A percentile compares a stretch with the other conserved stretches of the same genome.
Evolutionary conservation across 768 basidiomycete genomes (phyloP).

Genomic region (Lactarius tabidus): DNA sequence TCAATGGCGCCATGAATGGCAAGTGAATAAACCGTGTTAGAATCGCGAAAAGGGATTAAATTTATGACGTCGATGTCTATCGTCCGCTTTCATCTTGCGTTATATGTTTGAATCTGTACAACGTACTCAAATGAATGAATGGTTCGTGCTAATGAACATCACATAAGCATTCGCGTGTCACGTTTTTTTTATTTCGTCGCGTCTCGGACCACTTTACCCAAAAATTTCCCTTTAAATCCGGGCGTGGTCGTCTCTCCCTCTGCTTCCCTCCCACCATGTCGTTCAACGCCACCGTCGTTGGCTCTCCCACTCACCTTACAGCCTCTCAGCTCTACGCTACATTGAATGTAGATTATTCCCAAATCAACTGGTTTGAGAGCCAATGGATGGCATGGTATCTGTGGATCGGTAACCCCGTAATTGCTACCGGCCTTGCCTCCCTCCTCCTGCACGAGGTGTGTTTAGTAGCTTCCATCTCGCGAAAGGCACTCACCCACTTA

Average conservation of each 20-base stretch:
- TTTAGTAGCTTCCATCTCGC: background rate
- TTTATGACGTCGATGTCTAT: conserved; percentile 17
- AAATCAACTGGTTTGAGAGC: conserved; percentile 67
- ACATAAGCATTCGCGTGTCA: background rate
- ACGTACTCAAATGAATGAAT: conserved; percentile 10
- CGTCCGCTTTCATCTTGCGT: conserved; percentile 17
- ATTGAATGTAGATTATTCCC: conserved; percentile 52
- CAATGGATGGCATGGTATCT: conserved; percentile 86
- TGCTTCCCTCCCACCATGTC: conserved; percentile 19
- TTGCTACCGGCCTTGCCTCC: conserved; percentile 91
- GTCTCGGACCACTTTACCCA: conserved; percentile 17
- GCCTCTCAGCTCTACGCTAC: conserved; percentile 50
- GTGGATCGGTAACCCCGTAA: conserved; percentile 79
- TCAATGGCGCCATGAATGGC: conserved; percentile 31
- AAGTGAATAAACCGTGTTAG: conserved; percentile 2
- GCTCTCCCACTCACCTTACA: conserved; percentile 22
- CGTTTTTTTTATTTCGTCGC: background rate
- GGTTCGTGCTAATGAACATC: background rate
- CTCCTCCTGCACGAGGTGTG: conserved; percentile 93
- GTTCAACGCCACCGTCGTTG: conserved; percentile 18
- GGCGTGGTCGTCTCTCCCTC: background rate
- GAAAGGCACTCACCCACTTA: background rate
- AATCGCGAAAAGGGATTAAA: conserved; percentile 4
- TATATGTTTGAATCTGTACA: conserved; percentile 21
- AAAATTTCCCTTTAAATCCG: conserved; percentile 2